Conservation (phyloP, 176 grass and related monocot genomes). For the Eragrostis curvula region DNA sequence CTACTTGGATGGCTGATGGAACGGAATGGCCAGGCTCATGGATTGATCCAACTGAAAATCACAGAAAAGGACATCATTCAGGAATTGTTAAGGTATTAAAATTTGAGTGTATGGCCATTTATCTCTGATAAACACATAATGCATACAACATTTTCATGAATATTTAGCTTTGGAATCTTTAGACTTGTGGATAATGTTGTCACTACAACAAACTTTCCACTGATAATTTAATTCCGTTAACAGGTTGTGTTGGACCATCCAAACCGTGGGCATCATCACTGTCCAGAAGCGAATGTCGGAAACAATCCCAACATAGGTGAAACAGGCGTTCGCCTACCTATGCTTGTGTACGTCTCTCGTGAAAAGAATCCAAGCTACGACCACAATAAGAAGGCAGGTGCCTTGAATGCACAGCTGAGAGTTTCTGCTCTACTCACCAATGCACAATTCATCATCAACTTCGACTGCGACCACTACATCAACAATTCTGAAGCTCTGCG, state of each 20-base stretch:
- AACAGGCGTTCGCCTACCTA: not conserved
- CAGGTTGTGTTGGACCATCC: conserved; percentile 44
- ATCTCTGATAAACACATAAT: not conserved
- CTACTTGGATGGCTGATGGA: conserved; percentile 42
- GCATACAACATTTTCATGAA: not conserved
- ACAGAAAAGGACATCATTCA: conserved; percentile 36
- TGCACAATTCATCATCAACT: conserved; percentile 47
- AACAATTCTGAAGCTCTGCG: conserved; percentile 46
- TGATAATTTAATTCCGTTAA: conserved; percentile 11
- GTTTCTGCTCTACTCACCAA: conserved; percentile 35
- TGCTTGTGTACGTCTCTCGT: conserved; percentile 40
- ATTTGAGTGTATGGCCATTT: not conserved
- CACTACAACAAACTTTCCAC: not conserved
- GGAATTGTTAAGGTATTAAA: conserved; percentile 34
- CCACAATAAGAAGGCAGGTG: conserved; percentile 52
- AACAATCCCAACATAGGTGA: not conserved
- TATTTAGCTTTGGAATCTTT: not conserved
- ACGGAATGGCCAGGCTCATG: conserved; percentile 32
- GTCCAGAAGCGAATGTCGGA: not conserved
- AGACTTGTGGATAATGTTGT: not conserved
- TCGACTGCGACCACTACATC: conserved; percentile 55
- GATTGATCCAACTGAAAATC: conserved; percentile 31
- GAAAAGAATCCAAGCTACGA: conserved; percentile 39
- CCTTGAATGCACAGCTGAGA: conserved; percentile 28
- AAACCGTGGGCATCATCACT: not conserved